Evolutionary conservation across 352 stramenopile genomes (phyloP).

Genomic region (Phytophthora parvispora): DNA sequence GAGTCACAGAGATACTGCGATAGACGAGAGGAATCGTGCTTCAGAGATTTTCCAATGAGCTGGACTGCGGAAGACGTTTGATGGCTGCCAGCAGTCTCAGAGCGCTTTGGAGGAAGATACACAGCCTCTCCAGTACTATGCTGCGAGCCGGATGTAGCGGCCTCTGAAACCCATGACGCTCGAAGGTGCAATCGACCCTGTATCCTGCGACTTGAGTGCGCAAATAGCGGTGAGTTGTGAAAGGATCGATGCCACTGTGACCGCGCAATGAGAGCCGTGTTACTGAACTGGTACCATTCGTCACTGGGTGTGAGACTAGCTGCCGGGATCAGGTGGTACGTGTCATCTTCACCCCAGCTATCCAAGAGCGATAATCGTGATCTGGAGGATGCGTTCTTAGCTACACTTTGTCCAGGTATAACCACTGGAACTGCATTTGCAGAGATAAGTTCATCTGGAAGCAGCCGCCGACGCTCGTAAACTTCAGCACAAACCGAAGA

Average conservation of each 20-base stretch:
- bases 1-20: slow-evolving; percentile 35
- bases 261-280: slow-evolving; percentile 46
- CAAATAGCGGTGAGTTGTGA: slow-evolving; percentile 58
- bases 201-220: slow-evolving; percentile 44
- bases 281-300: slow-evolving; percentile 88
- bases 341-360: slow-evolving; percentile 12
- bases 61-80: slow-evolving; percentile 18
- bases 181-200: slow-evolving; percentile 61
- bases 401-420: slow-evolving; percentile 51
- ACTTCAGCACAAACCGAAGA: slow-evolving; percentile 55
- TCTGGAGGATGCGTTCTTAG: slow-evolving; percentile 6
- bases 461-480: slow-evolving; percentile 49
- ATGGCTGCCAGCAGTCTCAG: slow-evolving; percentile 18
- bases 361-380: background rate
- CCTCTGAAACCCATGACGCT: slow-evolving; percentile 47
- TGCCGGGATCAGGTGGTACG: slow-evolving; percentile 29
- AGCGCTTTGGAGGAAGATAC: slow-evolving; percentile 36
- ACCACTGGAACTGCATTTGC: slow-evolving; percentile 60
- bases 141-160: background rate
- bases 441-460: slow-evolving; percentile 53
- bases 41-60: slow-evolving; percentile 26
- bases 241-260: slow-evolving; percentile 68
- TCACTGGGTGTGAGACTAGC: slow-evolving; percentile 58
- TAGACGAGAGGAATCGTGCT: slow-evolving; percentile 10
- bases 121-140: background rate